A percentile compares a stretch with the other conserved stretches of the same genome.
Evolutionary conservation across 352 stramenopile species (phyloP).

Genomic region (Blastocystis sp.): DNA sequence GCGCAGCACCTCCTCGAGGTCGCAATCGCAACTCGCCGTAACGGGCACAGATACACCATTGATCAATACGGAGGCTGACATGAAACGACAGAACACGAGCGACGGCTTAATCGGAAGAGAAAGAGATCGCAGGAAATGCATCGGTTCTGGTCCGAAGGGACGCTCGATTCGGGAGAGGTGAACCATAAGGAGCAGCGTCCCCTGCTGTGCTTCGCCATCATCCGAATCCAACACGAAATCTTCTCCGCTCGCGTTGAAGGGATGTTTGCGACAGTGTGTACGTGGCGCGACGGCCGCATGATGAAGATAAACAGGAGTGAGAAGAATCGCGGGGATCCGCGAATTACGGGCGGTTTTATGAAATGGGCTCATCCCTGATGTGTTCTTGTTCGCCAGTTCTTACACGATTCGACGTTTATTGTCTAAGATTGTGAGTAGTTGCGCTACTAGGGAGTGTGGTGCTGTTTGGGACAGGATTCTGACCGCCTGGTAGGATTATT

Average conservation of each 20-base stretch:
- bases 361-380: not conserved
- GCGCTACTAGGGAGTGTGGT: not conserved
- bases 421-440: not conserved
- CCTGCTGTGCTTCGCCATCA: too few relatives aligned
- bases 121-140: constrained; percentile 12
- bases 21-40: constrained; percentile 23
- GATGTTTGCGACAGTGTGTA: too few relatives aligned
- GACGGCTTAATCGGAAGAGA: not conserved
- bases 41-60: constrained; percentile 45
- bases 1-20: constrained; percentile 9
- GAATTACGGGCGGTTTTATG: not conserved
- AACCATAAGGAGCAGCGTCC: too few relatives aligned
- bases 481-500: not conserved
- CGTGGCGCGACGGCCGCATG: not conserved
- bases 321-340: not conserved
- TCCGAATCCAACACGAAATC: too few relatives aligned
- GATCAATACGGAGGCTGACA: constrained; percentile 58
- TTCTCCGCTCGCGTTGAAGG: too few relatives aligned
- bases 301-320: not conserved
- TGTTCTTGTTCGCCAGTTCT: not conserved
- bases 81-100: not conserved
- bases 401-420: not conserved
- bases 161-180: too few relatives aligned
- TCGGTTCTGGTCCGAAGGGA: not conserved
- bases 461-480: not conserved